These are phyloP conservation scores for Lomentospora prolificans DNA, from an alignment of 2,329 filamentous ascomycete species.

Conservation along the genomic window DNA sequence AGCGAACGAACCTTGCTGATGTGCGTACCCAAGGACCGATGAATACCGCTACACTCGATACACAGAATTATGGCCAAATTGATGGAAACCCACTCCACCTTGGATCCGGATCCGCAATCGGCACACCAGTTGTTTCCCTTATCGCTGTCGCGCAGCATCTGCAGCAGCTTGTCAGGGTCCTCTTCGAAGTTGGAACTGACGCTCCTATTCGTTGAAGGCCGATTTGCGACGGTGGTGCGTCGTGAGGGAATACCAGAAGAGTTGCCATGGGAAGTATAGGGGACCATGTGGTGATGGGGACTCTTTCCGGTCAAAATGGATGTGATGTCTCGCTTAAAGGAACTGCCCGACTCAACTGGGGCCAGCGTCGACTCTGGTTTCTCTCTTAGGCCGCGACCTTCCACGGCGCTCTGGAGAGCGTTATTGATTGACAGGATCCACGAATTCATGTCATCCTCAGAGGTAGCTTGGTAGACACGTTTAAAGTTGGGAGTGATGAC, in stretches of 20 bases:
- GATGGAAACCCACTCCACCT: slow-evolving; percentile 98
- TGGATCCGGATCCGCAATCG: slow-evolving; percentile 82
- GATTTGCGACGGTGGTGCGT: slow-evolving; percentile 83
- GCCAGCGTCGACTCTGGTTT: slow-evolving; percentile 23
- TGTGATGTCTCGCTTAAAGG: slow-evolving; percentile 72
- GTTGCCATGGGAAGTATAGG: slow-evolving; percentile 33
- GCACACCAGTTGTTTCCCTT: slow-evolving; percentile 91
- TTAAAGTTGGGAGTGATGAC: slow-evolving; percentile 96
- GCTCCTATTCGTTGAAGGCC: slow-evolving; percentile 61
- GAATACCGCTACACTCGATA: slow-evolving; percentile 96
- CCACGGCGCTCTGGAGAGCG: slow-evolving; percentile 88
- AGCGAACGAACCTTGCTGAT: slow-evolving; percentile 95
- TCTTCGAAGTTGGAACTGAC: slow-evolving; percentile 68
- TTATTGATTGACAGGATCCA: slow-evolving; percentile 98
- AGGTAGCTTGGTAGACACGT: slow-evolving; percentile 93
- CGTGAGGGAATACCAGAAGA: slow-evolving; percentile 56
- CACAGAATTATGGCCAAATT: slow-evolving; percentile 94
- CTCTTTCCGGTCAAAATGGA: slow-evolving; percentile 91
- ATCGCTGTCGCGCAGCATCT: slow-evolving; percentile 79
- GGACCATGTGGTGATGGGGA: slow-evolving; percentile 45
- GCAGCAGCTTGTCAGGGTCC: slow-evolving; percentile 74
- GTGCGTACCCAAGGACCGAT: slow-evolving; percentile 90
- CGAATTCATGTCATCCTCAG: slow-evolving; percentile 93
- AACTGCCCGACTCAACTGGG: slow-evolving; percentile 13
- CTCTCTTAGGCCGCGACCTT: slow-evolving; percentile 58